Percentiles rank a stretch among this genome's conserved stretches.
These are phyloP conservation scores for Hypoxylon sp. DNA, from an alignment of 2,329 filamentous ascomycete genomes.

Conservation along the genomic window DNA sequence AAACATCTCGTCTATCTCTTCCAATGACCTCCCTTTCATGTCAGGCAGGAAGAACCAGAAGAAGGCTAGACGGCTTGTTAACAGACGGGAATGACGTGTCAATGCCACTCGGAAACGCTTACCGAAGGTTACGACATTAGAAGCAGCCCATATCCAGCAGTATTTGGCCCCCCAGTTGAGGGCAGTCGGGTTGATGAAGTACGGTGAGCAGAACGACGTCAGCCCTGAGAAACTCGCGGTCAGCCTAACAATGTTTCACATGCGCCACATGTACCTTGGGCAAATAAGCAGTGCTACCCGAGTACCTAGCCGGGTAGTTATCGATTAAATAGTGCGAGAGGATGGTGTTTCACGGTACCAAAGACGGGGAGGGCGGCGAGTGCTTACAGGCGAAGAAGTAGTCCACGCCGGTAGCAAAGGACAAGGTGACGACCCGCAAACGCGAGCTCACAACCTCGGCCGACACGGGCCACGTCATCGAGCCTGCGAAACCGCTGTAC, in stretches of 20 bases:
- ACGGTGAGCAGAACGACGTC: constrained; percentile 52
- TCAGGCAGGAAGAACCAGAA: constrained; percentile 39
- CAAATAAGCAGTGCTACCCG: too few relatives aligned
- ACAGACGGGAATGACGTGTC: background rate
- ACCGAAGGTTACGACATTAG: constrained; percentile 36
- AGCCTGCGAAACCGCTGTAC: constrained; percentile 38
- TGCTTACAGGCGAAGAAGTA: constrained; percentile 43
- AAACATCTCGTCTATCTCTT: constrained; percentile 39
- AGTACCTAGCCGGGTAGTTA: too few relatives aligned
- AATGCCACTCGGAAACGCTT: constrained; percentile 1
- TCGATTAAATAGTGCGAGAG: background rate
- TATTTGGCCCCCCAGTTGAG: constrained; percentile 53
- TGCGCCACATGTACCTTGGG: background rate
- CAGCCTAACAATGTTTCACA: constrained; percentile 9
- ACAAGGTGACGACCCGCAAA: constrained; percentile 41
- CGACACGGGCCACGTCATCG: constrained; percentile 47
- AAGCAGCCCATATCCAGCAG: constrained; percentile 50
- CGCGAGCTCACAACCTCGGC: constrained; percentile 47
- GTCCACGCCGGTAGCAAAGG: constrained; percentile 35
- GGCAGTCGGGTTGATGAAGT: constrained; percentile 52
- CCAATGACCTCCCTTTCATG: constrained; percentile 37
- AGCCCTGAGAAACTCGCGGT: constrained; percentile 42
- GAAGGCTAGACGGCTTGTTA: constrained; percentile 4
- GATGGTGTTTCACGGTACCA: constrained; percentile 4
- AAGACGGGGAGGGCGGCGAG: background rate